These are phyloP conservation scores for Tolypocladium endophyticum DNA, from an alignment of 2,329 filamentous ascomycete species.

Conservation along the genomic window DNA sequence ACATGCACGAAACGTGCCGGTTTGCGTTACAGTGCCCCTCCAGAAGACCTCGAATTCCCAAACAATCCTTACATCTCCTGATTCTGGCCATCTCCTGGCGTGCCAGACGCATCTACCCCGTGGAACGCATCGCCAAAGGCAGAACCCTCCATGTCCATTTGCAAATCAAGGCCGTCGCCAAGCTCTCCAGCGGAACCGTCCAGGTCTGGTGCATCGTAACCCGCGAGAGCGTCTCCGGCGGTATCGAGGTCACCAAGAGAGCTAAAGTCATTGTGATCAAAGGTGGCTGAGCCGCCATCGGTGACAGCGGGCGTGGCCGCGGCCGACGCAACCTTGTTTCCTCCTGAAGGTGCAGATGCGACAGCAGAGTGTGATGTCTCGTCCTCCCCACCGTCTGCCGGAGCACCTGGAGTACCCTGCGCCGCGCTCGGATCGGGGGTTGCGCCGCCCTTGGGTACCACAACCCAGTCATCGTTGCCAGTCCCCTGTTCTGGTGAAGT, in stretches of 20 bases:
- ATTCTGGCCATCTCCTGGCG: conserved; percentile 22
- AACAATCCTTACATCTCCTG: conserved; percentile 19
- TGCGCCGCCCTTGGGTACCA: conserved; percentile 54
- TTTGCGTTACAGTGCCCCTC: not conserved
- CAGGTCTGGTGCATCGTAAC: conserved; percentile 50
- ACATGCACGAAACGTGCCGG: not conserved
- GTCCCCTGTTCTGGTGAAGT: conserved; percentile 40
- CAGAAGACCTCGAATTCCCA: not conserved
- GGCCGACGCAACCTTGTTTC: conserved; percentile 34
- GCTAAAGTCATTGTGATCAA: conserved; percentile 50
- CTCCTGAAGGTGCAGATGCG: conserved; percentile 13
- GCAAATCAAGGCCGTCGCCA: conserved; percentile 46
- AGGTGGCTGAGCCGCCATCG: conserved; percentile 31
- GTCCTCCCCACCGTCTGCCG: conserved; percentile 2
- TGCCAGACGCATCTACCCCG: conserved; percentile 36
- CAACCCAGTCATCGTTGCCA: conserved; percentile 60
- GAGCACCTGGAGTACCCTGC: not conserved
- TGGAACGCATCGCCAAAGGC: conserved; percentile 81
- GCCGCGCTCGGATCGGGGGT: conserved; percentile 24
- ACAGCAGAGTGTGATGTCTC: conserved; percentile 7
- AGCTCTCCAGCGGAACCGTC: conserved; percentile 33
- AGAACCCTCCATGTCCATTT: conserved; percentile 65
- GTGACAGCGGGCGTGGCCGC: conserved; percentile 33
- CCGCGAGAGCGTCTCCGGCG: conserved; percentile 59
- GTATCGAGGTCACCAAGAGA: conserved; percentile 57